Evolutionary conservation across 495 filamentous ascomycete species (phyloP), one percentile per base, ranked within the genome.

Genomic region (Xylona heveae): DNA sequence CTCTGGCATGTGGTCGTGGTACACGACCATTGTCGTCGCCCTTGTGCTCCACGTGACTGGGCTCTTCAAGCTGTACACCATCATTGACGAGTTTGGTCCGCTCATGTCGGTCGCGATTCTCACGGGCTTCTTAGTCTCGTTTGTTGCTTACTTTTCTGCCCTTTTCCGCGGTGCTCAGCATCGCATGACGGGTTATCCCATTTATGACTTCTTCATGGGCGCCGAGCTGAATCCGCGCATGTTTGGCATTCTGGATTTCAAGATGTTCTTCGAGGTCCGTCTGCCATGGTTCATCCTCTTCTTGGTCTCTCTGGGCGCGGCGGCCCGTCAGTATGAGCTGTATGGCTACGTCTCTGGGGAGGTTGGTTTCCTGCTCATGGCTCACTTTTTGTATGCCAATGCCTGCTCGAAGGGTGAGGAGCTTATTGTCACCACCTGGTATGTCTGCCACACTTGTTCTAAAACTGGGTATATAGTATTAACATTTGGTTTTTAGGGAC

Each of bases 121-220:
- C 38, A 83, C 79, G 19, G 88, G 84, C 33, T 91, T 70, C 54
- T 32, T 78, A 24, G 74, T 88, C 33, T 68, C 72, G 30, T 59
- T 91, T 38, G 51, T 81, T 21, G 85, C 84, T 19, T 97, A 94
- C 55, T 61, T 76, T 45, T 84, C 78, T 14, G 78, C 84, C 15
- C 45, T 90, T 36, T 57, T 52, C 34, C 77, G 88, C 36, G 85
- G 84, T 15, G 73, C 71, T 3, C 56, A 80, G 44, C 80, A 93
- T 51, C 71, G 82, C 39, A 93, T 97, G 88, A 88, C 78, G 29
- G 88, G 88, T 22, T 67, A 74, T 49, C 77, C 67, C 25, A 61
- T 97, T 45, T 94, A 94, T 52, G 88, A 97, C 57, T 94, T 93
- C 59, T 97, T 93, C 66, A 93, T 97, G 83, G 88, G 88, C 34